phyloP scores from a whole-genome alignment of 208 protist genomes.

The Crithidia sp. region DNA sequence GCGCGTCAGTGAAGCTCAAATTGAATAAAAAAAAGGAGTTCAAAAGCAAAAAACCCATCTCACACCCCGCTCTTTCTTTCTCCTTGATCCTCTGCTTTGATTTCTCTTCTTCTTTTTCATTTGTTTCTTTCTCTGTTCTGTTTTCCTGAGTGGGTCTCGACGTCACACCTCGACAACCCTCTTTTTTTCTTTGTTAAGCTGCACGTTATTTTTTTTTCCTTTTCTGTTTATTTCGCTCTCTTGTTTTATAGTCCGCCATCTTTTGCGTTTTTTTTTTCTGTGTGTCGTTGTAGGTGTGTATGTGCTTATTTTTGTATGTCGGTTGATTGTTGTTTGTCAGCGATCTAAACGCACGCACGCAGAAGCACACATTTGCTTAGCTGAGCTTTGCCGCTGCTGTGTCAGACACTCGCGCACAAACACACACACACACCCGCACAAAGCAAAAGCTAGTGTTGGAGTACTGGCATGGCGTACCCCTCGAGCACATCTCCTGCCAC shows the following conservation, averaged over 20 bases:
- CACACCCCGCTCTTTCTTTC: not conserved
- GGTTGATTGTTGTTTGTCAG: not conserved
- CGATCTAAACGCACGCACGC: too few species aligned
- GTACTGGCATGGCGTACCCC: not conserved
- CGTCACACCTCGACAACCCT: not conserved
- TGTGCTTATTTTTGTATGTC: not conserved
- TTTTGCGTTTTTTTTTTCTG: slow-evolving; percentile 11
- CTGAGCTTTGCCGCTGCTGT: too few species aligned
- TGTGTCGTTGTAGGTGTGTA: not conserved
- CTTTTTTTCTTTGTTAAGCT: slow-evolving; percentile 15
- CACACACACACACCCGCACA: too few species aligned
- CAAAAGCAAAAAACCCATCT: not conserved
- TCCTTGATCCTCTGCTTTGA: not conserved
- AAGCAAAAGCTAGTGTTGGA: not conserved
- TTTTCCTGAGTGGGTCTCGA: not conserved
- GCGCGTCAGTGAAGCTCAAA: too few species aligned
- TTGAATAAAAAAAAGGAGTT: not conserved
- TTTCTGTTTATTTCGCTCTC: not conserved
- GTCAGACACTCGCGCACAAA: too few species aligned
- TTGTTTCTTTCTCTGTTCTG: slow-evolving; percentile 13
- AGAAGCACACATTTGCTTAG: too few species aligned
- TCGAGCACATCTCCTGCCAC: not conserved
- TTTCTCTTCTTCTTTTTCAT: not conserved
- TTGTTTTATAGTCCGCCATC: not conserved
- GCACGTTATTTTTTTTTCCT: not conserved